phyloP scores from a whole-genome alignment of 164 flowering plant genomes.

The Pachysandra terminalis region DNA sequence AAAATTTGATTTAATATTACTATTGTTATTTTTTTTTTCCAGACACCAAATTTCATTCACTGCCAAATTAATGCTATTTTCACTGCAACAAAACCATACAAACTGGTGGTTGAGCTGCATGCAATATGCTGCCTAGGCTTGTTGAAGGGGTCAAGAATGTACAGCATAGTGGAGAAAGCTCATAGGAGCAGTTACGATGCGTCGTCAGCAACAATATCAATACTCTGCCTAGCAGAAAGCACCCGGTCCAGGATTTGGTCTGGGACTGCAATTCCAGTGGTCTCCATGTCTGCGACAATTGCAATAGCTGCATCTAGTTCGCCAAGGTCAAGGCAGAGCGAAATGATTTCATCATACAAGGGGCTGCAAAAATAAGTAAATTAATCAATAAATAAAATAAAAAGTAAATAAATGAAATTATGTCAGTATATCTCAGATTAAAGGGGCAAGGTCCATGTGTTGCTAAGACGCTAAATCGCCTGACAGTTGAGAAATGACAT shows the following conservation, averaged over 20 bases:
- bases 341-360: constrained; percentile 79
- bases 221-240: constrained; percentile 63
- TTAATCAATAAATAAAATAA: too few species aligned
- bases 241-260: constrained; percentile 74
- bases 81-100: neutral
- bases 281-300: constrained; percentile 89
- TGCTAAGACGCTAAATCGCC: too few species aligned
- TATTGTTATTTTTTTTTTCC: too few species aligned
- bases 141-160: neutral
- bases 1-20: neutral
- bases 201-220: constrained; percentile 21
- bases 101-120: neutral
- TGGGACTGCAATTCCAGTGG: constrained; percentile 72
- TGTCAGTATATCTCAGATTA: too few species aligned
- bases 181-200: constrained; percentile 13
- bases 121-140: neutral
- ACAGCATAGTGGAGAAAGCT: neutral
- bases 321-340: constrained; percentile 80
- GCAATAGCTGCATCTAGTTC: constrained; percentile 93
- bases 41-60: neutral
- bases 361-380: constrained; percentile 47
- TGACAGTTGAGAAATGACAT: too few species aligned
- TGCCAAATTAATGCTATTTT: neutral
- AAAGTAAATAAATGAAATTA: too few species aligned
- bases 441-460: too few species aligned